Percentiles rank a stretch among this genome's conserved stretches.
Conservation (phyloP, 2,329 filamentous ascomycete genomes). For the Xylariaceae sp. region DNA sequence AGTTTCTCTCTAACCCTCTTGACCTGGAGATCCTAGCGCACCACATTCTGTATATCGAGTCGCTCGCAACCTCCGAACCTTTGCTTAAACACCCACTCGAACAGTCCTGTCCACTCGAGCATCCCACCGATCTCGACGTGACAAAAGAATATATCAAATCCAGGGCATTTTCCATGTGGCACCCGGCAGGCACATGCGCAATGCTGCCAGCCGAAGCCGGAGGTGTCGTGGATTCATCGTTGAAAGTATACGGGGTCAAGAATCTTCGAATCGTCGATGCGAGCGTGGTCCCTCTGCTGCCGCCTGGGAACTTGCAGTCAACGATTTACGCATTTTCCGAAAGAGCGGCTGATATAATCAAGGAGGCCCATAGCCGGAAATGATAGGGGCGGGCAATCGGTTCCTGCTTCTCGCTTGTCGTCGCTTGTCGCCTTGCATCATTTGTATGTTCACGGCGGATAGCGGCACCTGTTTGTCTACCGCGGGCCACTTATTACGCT, state of each 20-base stretch:
- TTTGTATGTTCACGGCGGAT: background rate
- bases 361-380: conserved; percentile 4
- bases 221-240: conserved; percentile 12
- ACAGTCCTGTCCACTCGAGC: conserved; percentile 21
- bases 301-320: conserved; percentile 17
- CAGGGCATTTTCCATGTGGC: conserved; percentile 37
- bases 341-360: conserved; percentile 21
- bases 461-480: background rate
- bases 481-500: background rate
- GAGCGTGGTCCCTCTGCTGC: conserved; percentile 15
- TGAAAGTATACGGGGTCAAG: conserved; percentile 9
- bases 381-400: background rate
- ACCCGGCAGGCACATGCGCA: conserved; percentile 34
- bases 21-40: conserved; percentile 18
- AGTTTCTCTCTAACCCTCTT: conserved; percentile 13
- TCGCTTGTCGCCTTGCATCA: background rate
- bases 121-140: background rate
- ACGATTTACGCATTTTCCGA: conserved; percentile 23
- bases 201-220: conserved; percentile 14
- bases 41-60: conserved; percentile 27
- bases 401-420: background rate
- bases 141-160: no score
- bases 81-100: conserved; percentile 40
- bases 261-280: no score
- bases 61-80: conserved; percentile 33